Percentiles rank a stretch among this genome's conserved stretches.
These are phyloP conservation scores for Tagetes patula DNA, from an alignment of 129 eudicot species.

Conservation along the genomic window DNA sequence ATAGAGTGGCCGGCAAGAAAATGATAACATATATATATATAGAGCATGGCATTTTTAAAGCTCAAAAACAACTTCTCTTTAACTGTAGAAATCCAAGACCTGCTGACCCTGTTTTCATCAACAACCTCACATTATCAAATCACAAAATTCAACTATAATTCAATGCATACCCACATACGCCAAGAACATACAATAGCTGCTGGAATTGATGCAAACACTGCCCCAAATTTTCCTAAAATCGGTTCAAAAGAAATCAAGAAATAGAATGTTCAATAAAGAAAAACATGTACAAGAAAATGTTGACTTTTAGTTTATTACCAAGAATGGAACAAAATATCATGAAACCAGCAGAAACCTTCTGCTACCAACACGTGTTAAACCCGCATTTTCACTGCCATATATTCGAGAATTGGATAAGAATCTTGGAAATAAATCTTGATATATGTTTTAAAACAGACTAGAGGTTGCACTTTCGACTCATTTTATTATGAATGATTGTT, in stretches of 20 bases:
- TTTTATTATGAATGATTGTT: not conserved
- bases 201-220: conserved; percentile 93
- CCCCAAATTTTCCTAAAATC: conserved; percentile 80
- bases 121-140: not conserved
- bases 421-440: conserved; percentile 4
- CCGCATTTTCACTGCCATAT: conserved; percentile 84
- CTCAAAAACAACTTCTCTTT: not conserved
- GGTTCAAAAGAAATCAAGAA: conserved; percentile 3
- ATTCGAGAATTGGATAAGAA: conserved; percentile 11
- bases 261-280: not conserved
- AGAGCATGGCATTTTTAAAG: too few relatives aligned
- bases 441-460: not conserved
- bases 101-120: conserved; percentile 59
- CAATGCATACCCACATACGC: conserved; percentile 84
- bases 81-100: conserved; percentile 82
- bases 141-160: not conserved
- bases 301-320: conserved; percentile 38
- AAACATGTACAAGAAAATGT: not conserved
- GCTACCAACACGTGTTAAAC: conserved; percentile 95
- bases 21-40: too few relatives aligned
- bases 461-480: not conserved
- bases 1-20: too few relatives aligned
- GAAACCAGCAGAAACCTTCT: conserved; percentile 93
- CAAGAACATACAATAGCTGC: conserved; percentile 87
- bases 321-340: conserved; percentile 95